A percentile compares a stretch with the other conserved stretches of the same genome.
These are phyloP conservation scores for Leucocoprinus sp. DNA, from an alignment of 768 basidiomycete species.

Conservation along the genomic window DNA sequence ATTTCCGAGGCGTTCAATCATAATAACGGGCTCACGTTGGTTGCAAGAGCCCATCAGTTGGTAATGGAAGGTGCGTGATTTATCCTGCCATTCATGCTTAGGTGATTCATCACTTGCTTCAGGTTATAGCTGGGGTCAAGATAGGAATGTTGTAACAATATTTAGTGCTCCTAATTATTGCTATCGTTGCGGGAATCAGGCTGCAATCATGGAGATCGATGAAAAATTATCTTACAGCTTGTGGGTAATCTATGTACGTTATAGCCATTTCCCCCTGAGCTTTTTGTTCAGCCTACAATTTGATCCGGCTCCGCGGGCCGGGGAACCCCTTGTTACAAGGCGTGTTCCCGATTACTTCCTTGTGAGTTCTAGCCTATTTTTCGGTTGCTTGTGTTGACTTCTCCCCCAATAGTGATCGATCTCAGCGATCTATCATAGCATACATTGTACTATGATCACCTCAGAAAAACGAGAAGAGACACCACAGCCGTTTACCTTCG, in stretches of 20 bases:
- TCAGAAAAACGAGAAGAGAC: constrained; percentile 10
- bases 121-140: constrained; percentile 98
- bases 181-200: constrained; percentile 99
- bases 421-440: constrained; percentile 4
- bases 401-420: constrained; percentile 4
- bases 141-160: constrained; percentile 98
- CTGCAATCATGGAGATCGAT: constrained; percentile 99
- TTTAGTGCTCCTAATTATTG: constrained; percentile 99
- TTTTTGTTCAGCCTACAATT: constrained; percentile 79
- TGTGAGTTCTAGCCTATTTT: constrained; percentile 35
- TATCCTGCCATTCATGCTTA: neutral
- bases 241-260: constrained; percentile 35
- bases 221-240: constrained; percentile 94
- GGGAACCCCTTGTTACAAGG: constrained; percentile 95
- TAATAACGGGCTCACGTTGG: constrained; percentile 94
- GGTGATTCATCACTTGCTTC: constrained; percentile 2
- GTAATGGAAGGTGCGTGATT: constrained; percentile 85
- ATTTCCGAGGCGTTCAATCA: constrained; percentile 99
- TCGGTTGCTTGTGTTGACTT: neutral
- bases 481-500: constrained; percentile 2
- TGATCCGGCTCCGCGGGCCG: constrained; percentile 97
- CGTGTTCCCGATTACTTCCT: constrained; percentile 94
- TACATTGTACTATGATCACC: constrained; percentile 10
- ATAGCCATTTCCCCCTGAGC: neutral
- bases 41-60: constrained; percentile 89